Evolutionary conservation across 2,329 filamentous ascomycete species (phyloP).

Genomic region (Apiospora hydei): DNA sequence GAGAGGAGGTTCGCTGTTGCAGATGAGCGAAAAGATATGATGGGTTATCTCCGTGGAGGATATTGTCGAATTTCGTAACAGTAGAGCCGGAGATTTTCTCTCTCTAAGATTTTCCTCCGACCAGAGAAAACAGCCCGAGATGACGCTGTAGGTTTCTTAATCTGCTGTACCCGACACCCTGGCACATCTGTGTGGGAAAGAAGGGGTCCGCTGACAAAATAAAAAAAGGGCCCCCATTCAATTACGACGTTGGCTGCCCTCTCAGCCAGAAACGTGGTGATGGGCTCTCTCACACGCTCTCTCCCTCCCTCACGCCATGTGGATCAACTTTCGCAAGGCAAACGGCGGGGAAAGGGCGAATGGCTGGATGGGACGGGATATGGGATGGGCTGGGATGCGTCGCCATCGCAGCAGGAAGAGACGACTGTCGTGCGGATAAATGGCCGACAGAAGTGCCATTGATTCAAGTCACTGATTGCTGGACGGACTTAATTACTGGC

Average conservation of each 20-base stretch:
- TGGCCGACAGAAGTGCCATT: constrained; percentile 11
- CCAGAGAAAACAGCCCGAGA: not conserved
- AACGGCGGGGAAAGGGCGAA: constrained; percentile 8
- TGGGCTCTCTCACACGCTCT: not conserved
- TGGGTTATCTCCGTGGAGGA: not conserved
- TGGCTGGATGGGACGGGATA: not conserved
- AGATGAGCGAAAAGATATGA: not conserved
- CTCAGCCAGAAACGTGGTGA: constrained; percentile 16
- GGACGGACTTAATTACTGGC: not conserved
- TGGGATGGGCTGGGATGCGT: not conserved
- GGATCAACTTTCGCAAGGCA: constrained; percentile 14
- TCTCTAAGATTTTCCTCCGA: constrained; percentile 3
- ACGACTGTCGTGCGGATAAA: not conserved
- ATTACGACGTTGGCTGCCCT: constrained; percentile 10
- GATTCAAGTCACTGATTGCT: not conserved
- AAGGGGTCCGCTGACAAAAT: constrained; percentile 10
- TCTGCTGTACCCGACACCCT: constrained; percentile 14
- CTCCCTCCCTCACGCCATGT: not conserved
- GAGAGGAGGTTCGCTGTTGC: not conserved
- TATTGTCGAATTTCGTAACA: not conserved
- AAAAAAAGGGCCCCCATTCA: not conserved
- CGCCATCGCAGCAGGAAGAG: not conserved
- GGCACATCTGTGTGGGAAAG: not conserved
- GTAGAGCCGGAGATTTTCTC: not conserved
- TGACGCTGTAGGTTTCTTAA: not conserved